Base-by-base conservation (phyloP, 129 eudicot species). In the Centella asiatica region DNA sequence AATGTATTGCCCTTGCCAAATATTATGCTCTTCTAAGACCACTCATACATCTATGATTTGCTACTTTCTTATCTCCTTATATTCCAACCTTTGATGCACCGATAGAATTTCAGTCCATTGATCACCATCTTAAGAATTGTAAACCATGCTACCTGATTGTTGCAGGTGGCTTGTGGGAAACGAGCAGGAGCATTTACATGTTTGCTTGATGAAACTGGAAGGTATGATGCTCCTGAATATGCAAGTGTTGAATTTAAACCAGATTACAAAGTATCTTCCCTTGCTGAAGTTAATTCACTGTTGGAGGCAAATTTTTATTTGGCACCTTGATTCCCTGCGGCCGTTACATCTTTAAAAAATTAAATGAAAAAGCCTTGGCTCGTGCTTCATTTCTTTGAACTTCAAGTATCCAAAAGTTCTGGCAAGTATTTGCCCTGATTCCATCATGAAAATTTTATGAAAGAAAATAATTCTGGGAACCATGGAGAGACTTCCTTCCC, bases 151-250 rank as follows among this genome's bases (percentile, higher is more conserved):
- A 20, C 19, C 62, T 40, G 22, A 39, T 39, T 66, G 9, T 76
- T 63, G 68, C 70, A 93, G 99, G 89, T 93, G 75, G 96, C 87
- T 64, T 93, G 99, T 75, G 99, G 99, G 68, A 88, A 93, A 83
- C 62, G 87, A 74, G 96, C 99, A 22, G 99, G 99, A 73, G 96
- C 99, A 40, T 73, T 72, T 66, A 62, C 96, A 54, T 80, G 92
- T 67, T 83, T 93, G 76, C 95, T 93, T 68, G 99, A 93, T 73
- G 86, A 87, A 82, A 84, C 96, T 25, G 99, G 99, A 44, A 80
- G 96, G 83, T 93, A 85, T 39, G 80, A 77, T 57, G 72, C 96
- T 37, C 96, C 99, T 33, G 81, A 78, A 44, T 93, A 68, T 75
- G 76, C 78, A 26, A 65, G 58, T 69, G 85, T 85, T 34, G 89